Base-by-base conservation (phyloP, 495 filamentous ascomycete species). In the Tuber magnatum region DNA sequence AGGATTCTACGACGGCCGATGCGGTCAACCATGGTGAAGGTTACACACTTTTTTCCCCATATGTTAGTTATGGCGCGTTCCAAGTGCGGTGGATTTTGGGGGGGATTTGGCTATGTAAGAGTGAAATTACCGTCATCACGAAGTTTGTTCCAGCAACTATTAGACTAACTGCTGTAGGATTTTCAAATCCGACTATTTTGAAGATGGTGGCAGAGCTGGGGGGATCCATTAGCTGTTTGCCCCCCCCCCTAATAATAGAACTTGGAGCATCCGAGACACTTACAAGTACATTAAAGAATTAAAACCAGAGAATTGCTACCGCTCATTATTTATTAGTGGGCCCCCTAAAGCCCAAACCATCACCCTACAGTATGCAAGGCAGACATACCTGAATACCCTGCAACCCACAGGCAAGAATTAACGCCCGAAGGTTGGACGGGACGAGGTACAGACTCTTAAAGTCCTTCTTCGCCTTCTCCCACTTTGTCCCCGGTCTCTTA, bases 211-310 rank as follows among this genome's bases (percentile, higher is more conserved):
- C 83, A 7, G 85, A 86, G 75, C 87, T 87, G 80, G 86, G 86
- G 40, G 28, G 20, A 35, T 68, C n/a, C 9, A 14, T 75, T 38
- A 32, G 42, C 68, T 48, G 68, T 42, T 28, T 24, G 0, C 5
- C 0, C 56, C 32, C 3, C n/a, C 9, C 51, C 24, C n/a, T n/a
- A n/a, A n/a, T n/a, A n/a, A n/a, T n/a, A n/a, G n/a, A n/a, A n/a
- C n/a, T n/a, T 18, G 28, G 28, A 14, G 6, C 28, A 35, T 6
- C 51, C 5, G 5, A 14, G 56, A 20, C 5, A 77, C 73, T 24
- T 71, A 77, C 75, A 94, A 97, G 83, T 97, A 97, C 94, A 97
- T 97, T 28, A 97, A 87, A 70, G 91, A 92, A 84, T 97, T 97
- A 83, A 97, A 97, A 6, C 94, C 94, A 78, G 91, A 95, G 24